Evolutionary conservation across 2,329 filamentous ascomycete species (phyloP), one percentile per base, ranked within the genome.

Genomic region (Dactylellina sp.): DNA sequence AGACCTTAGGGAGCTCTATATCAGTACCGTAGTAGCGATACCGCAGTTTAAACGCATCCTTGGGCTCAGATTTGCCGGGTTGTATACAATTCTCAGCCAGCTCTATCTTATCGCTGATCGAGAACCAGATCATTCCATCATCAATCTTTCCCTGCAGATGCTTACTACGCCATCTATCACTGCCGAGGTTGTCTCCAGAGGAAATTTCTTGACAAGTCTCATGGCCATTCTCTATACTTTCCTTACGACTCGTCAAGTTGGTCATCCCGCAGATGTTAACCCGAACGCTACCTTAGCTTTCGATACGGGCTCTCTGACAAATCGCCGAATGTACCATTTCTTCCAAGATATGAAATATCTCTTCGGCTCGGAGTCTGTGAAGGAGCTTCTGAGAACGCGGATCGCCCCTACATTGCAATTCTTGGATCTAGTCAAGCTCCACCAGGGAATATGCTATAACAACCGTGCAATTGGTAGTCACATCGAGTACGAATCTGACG

Each of bases 151-250:
- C 2, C 84, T 98, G 28, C 95, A 99, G 80, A 96, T 99, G 88
- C 84, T 99, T 75, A 99, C 95, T 0, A 97, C 95, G 0, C 93
- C 95, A 1, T 96, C 94, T 0, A 98, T 99, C 77, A 98, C 94
- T 0, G 91, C 93, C 47, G 96, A 99, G 81, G 91, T 98, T 55
- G 92, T 99, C 7, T 91, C 97, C 79, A 88, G 93, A 49, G 94
- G 93, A 25, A 99, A 99, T 81, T 99, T 99, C 79, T 84, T 99
- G 76, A 97, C 93, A 7, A 97, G 92, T 77, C 85, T 99, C 40
- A 91, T 98, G 86, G 93, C 95, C 12, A 99, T 99, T 75, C 84
- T 99, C 0, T 99, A 98, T 81, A 98, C 96, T 0, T 99, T 99
- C 83, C 83, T 99, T 40, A 99, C 95, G 0, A 97, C 93, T 3